Evolutionary conservation across 2,329 filamentous ascomycete genomes (phyloP).

Genomic region (Sporothrix brunneoviolacea): DNA sequence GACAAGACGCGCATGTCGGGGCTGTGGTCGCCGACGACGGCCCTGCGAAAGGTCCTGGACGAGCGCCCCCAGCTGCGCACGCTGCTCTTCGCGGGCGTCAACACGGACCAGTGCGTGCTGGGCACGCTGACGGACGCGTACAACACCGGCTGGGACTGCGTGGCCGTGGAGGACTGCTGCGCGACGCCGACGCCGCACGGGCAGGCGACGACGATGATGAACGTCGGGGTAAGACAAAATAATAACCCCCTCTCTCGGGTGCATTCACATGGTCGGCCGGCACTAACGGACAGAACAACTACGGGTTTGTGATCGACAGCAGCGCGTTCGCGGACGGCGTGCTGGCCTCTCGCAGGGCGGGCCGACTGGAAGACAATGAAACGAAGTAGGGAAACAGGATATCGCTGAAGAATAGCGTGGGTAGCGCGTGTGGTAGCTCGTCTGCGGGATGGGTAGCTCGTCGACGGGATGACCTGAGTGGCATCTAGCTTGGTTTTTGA

Average conservation of each 20-base stretch:
- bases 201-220: slow-evolving; percentile 29
- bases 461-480: no score
- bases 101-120: slow-evolving; percentile 56
- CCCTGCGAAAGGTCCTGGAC: slow-evolving; percentile 35
- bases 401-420: no score
- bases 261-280: no score
- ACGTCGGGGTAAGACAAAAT: slow-evolving; percentile 33
- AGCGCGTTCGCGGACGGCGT: slow-evolving; percentile 13
- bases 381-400: background rate
- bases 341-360: background rate
- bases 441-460: no score
- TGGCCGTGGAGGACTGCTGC: slow-evolving; percentile 48
- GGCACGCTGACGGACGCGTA: slow-evolving; percentile 50
- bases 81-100: slow-evolving; percentile 51
- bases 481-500: no score
- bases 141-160: slow-evolving; percentile 48
- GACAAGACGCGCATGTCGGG: slow-evolving; percentile 54
- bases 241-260: no score
- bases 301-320: slow-evolving; percentile 21
- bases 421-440: no score
- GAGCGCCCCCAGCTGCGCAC: slow-evolving; percentile 34
- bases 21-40: slow-evolving; percentile 41
- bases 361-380: background rate
- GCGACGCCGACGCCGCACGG: slow-evolving; percentile 40
- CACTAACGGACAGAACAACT: slow-evolving; percentile 14